These are phyloP conservation scores for Mortierella alpina DNA, from an alignment of 192 early-diverging fungal species.

Conservation along the genomic window DNA sequence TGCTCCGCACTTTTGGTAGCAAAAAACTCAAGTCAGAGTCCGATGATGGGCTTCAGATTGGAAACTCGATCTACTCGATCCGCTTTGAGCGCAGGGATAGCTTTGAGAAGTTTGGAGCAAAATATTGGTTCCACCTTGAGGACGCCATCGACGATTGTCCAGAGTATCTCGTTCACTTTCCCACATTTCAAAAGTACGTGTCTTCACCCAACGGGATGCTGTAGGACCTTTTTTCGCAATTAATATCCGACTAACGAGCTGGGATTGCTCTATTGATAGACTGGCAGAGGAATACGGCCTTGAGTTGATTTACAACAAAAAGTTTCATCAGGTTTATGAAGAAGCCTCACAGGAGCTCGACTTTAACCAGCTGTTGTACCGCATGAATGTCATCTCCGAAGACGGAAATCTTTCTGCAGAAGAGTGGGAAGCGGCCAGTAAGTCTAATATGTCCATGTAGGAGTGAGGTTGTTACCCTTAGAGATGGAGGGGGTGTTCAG, in stretches of 20 bases:
- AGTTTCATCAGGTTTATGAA: conserved; percentile 87
- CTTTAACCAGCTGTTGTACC: conserved; percentile 71
- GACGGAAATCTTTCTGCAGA: conserved; percentile 74
- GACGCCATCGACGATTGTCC: conserved; percentile 98
- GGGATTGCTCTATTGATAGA: conserved; percentile 47
- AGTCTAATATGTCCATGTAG: conserved; percentile 22
- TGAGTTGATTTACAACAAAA: conserved; percentile 74
- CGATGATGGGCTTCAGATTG: conserved; percentile 69
- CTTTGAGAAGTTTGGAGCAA: conserved; percentile 79
- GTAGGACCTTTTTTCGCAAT: neutral
- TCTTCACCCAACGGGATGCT: neutral
- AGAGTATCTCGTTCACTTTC: conserved; percentile 92
- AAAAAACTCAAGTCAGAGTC: conserved; percentile 62
- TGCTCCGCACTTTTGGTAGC: conserved; percentile 34
- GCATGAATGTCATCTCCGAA: conserved; percentile 87
- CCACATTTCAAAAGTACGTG: conserved; percentile 75
- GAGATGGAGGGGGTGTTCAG: neutral
- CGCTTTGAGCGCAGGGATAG: conserved; percentile 78
- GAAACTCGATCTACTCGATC: conserved; percentile 91
- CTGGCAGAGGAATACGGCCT: conserved; percentile 87
- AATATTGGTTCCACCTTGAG: conserved; percentile 91
- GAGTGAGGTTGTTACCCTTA: neutral
- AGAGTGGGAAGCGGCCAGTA: conserved; percentile 94
- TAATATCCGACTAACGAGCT: too few species aligned
- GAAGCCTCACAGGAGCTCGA: conserved; percentile 66